Evolutionary conservation across 169 alveolate genomes (phyloP).

Genomic region (Theileria luwenshuni): DNA sequence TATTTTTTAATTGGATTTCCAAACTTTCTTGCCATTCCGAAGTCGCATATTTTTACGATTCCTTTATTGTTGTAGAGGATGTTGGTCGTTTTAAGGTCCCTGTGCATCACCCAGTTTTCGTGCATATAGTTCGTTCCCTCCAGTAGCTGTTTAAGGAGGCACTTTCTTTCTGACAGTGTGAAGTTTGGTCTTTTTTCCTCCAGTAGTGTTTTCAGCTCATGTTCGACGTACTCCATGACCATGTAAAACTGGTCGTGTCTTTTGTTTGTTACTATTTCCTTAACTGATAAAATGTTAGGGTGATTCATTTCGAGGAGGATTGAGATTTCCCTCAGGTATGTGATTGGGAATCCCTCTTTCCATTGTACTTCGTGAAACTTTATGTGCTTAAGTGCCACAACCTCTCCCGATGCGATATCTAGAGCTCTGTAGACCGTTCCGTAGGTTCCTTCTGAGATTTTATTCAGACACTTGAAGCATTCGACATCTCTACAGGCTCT

Average conservation of each 20-base stretch:
- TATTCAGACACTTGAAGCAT: constrained; percentile 85
- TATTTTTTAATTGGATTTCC: constrained; percentile 86
- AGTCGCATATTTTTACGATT: constrained; percentile 83
- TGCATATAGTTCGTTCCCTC: constrained; percentile 84
- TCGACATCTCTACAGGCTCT: constrained; percentile 67
- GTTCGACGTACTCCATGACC: constrained; percentile 97
- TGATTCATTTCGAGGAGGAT: constrained; percentile 90
- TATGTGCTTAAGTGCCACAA: constrained; percentile 92
- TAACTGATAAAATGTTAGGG: constrained; percentile 89
- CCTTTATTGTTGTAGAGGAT: constrained; percentile 85
- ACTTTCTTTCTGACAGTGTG: constrained; percentile 89
- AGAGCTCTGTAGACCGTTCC: constrained; percentile 94
- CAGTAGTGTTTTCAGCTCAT: constrained; percentile 91
- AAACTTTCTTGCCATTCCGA: constrained; percentile 90
- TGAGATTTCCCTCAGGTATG: constrained; percentile 93
- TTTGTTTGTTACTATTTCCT: constrained; percentile 88
- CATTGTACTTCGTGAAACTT: constrained; percentile 84
- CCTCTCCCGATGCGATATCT: constrained; percentile 86
- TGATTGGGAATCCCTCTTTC: constrained; percentile 93
- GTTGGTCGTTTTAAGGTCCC: constrained; percentile 89
- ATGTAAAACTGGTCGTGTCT: constrained; percentile 78
- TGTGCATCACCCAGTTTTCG: constrained; percentile 87
- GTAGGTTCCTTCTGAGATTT: constrained; percentile 94
- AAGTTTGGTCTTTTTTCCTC: constrained; percentile 87
- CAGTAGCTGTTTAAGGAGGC: constrained; percentile 82